Evolutionary conservation across 2,329 filamentous ascomycete species (phyloP).

Genomic region (Hypoxylon sp.): DNA sequence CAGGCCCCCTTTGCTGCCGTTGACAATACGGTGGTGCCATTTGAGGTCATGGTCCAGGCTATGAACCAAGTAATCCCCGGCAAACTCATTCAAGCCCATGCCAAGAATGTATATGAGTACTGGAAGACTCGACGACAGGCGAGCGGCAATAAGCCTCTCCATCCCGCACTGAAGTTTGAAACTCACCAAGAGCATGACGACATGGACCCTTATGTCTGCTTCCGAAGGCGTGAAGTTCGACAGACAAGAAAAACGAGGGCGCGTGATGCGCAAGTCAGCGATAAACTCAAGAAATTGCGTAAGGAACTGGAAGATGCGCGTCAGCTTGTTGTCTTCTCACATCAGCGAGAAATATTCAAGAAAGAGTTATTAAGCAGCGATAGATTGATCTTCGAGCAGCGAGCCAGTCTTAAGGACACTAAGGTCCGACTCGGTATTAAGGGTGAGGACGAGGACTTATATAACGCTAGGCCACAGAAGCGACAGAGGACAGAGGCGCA

Average conservation of each 20-base stretch:
- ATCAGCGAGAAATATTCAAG: conserved; percentile 83
- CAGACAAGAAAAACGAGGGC: conserved; percentile 95
- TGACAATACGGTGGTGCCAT: conserved; percentile 86
- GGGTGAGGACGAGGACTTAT: conserved; percentile 89
- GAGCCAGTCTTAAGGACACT: conserved; percentile 84
- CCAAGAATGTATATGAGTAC: conserved; percentile 87
- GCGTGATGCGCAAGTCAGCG: conserved; percentile 91
- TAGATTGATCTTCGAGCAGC: conserved; percentile 83
- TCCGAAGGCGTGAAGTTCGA: conserved; percentile 92
- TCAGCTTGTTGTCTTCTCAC: conserved; percentile 81
- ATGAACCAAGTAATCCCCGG: conserved; percentile 66
- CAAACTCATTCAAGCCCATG: conserved; percentile 66
- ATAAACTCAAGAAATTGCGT: conserved; percentile 92
- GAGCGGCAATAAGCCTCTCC: conserved; percentile 77
- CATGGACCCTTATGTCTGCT: conserved; percentile 97
- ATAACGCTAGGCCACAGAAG: conserved; percentile 91
- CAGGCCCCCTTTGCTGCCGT: conserved; percentile 91
- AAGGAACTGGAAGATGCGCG: conserved; percentile 92
- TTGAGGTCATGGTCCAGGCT: conserved; percentile 80
- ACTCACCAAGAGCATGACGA: conserved; percentile 95
- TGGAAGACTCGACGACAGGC: conserved; percentile 81
- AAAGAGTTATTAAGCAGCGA: conserved; percentile 82
- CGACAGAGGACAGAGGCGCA: conserved; percentile 67
- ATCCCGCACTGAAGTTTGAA: conserved; percentile 90
- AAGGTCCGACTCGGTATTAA: conserved; percentile 92